A percentile compares a stretch with the other conserved stretches of the same genome.
Evolutionary conservation across 2,329 filamentous ascomycete species (phyloP).

Genomic region (Fusarium sp.): DNA sequence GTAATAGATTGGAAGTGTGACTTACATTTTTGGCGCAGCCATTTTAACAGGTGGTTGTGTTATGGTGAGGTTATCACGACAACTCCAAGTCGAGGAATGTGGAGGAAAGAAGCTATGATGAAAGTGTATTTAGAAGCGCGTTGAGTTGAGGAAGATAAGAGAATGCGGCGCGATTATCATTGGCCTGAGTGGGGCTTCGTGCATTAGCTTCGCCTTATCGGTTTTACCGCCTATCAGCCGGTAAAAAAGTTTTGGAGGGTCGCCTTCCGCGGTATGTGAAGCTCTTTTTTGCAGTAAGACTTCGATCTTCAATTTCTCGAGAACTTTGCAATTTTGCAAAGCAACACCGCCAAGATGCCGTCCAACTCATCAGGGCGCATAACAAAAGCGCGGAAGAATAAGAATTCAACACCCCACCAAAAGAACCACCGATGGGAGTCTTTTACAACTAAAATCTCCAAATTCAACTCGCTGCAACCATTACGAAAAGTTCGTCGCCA

Average conservation of each 20-base stretch:
- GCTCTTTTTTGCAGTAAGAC: constrained; percentile 38
- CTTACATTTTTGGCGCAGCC: constrained; percentile 63
- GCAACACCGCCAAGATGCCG: constrained; percentile 63
- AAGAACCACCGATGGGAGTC: constrained; percentile 92
- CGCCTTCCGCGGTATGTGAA: constrained; percentile 34
- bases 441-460: constrained; percentile 89
- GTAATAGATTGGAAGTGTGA: not conserved
- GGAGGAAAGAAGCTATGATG: constrained; percentile 37
- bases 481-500: constrained; percentile 89
- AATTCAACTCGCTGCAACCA: constrained; percentile 89
- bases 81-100: not conserved
- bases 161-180: constrained; percentile 49
- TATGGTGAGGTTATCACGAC: constrained; percentile 7
- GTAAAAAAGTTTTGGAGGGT: constrained; percentile 50
- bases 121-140: constrained; percentile 29
- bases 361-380: constrained; percentile 74
- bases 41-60: constrained; percentile 46
- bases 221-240: constrained; percentile 50
- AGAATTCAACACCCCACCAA: constrained; percentile 76
- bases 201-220: constrained; percentile 48
- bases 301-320: constrained; percentile 33
- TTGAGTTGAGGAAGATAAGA: constrained; percentile 44
- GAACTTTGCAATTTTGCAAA: constrained; percentile 39
- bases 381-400: constrained; percentile 75
- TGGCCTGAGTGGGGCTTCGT: constrained; percentile 39